phyloP scores from a whole-genome alignment of 1,139 yeast genomes.

The Kodamaea suecica region DNA sequence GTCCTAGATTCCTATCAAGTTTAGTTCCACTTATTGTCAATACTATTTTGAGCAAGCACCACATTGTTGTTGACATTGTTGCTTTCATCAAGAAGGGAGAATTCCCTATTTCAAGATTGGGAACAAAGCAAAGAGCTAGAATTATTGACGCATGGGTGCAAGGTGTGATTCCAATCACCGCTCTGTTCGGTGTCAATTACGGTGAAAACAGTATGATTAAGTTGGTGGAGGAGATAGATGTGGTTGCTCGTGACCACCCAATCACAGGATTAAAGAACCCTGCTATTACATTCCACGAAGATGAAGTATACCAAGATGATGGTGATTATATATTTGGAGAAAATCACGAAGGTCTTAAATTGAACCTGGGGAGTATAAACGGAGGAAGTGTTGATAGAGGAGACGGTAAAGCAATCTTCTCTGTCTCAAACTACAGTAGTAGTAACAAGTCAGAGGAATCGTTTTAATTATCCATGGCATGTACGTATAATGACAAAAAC shows the following conservation, averaged over 20 bases:
- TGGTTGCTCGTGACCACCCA: conserved; percentile 39
- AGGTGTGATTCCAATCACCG: conserved; percentile 44
- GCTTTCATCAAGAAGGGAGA: conserved; percentile 69
- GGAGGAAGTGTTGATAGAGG: conserved; percentile 4
- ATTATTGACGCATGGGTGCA: conserved; percentile 59
- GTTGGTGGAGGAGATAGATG: conserved; percentile 49
- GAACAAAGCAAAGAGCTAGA: conserved; percentile 72
- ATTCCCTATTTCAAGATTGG: conserved; percentile 67
- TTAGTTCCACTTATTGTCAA: conserved; percentile 82
- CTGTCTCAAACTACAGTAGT: conserved; percentile 9
- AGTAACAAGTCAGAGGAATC: conserved; percentile 8
- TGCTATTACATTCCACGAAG: conserved; percentile 42
- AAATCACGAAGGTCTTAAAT: conserved; percentile 27
- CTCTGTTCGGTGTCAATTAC: conserved; percentile 52
- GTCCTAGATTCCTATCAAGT: conserved; percentile 57
- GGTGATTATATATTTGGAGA: conserved; percentile 30
- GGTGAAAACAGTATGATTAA: conserved; percentile 66
- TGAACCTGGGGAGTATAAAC: conserved; percentile 21
- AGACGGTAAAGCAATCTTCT: conserved; percentile 11
- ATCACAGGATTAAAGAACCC: conserved; percentile 45
- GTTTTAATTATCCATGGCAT: neutral
- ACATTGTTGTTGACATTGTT: conserved; percentile 79
- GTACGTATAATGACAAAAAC: neutral
- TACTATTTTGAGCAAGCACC: conserved; percentile 76
- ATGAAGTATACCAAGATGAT: conserved; percentile 23